These are phyloP conservation scores for Hypoxylon lienhwacheense DNA, from an alignment of 495 filamentous ascomycete species.

Conservation along the genomic window DNA sequence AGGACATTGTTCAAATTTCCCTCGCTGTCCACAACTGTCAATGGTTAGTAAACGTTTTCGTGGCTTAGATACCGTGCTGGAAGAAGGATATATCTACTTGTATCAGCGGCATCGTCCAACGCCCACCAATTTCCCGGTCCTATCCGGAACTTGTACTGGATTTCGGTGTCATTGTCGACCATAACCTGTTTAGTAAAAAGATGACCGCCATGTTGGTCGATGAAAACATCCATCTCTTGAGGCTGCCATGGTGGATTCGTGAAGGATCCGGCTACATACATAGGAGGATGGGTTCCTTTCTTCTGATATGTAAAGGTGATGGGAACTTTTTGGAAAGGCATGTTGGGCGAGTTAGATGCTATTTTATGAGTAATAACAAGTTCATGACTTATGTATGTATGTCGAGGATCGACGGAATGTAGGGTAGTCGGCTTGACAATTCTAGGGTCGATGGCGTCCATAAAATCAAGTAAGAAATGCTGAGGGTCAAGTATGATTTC, in stretches of 20 bases:
- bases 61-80: background rate
- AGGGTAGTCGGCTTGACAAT: slow-evolving; percentile 24
- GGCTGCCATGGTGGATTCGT: slow-evolving; percentile 65
- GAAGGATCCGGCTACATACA: slow-evolving; percentile 68
- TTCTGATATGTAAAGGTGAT: slow-evolving; percentile 62
- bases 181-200: slow-evolving; percentile 51
- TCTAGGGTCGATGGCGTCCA: slow-evolving; percentile 25
- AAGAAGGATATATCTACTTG: slow-evolving; percentile 42
- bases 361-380: slow-evolving; percentile 23
- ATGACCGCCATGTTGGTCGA: slow-evolving; percentile 47
- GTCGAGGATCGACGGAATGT: slow-evolving; percentile 22
- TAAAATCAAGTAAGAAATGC: slow-evolving; percentile 14
- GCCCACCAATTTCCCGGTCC: slow-evolving; percentile 67
- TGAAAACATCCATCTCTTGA: slow-evolving; percentile 58
- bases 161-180: slow-evolving; percentile 49
- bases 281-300: slow-evolving; percentile 58
- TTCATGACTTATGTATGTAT: slow-evolving; percentile 22
- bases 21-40: slow-evolving; percentile 52
- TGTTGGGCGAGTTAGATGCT: slow-evolving; percentile 29
- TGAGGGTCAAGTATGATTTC: background rate
- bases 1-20: slow-evolving; percentile 65
- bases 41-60: background rate
- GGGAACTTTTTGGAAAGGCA: slow-evolving; percentile 44
- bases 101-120: slow-evolving; percentile 56
- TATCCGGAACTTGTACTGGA: slow-evolving; percentile 72